phyloP scores from a whole-genome alignment of 2,329 filamentous ascomycete species.

The Diaporthe sp. region DNA sequence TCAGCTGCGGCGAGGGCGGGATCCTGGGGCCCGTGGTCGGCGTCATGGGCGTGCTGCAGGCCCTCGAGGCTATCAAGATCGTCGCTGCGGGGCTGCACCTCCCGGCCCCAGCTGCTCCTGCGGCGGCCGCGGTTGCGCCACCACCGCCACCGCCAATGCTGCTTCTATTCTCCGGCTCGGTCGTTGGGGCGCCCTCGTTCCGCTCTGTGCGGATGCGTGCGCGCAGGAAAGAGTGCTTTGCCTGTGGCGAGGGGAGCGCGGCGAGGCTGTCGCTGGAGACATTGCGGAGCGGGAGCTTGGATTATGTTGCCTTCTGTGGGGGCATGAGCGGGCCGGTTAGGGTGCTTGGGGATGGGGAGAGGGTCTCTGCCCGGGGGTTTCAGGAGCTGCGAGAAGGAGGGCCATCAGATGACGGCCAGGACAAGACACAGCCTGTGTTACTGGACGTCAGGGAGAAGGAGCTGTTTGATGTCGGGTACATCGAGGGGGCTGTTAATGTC shows the following conservation, averaged over 20 bases:
- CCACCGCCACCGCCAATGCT: slow-evolving; percentile 44
- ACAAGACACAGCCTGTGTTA: slow-evolving; percentile 61
- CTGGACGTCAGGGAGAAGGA: slow-evolving; percentile 88
- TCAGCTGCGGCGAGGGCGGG: slow-evolving; percentile 91
- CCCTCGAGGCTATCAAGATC: slow-evolving; percentile 89
- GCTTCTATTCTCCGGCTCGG: slow-evolving; percentile 59
- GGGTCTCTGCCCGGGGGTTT: slow-evolving; percentile 75
- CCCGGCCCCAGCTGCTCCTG: neutral
- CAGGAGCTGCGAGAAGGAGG: slow-evolving; percentile 36
- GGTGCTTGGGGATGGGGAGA: slow-evolving; percentile 70
- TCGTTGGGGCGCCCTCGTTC: slow-evolving; percentile 58
- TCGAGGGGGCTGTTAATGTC: slow-evolving; percentile 81
- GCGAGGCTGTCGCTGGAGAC: slow-evolving; percentile 67
- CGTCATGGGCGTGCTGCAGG: slow-evolving; percentile 91
- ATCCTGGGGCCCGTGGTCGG: slow-evolving; percentile 94
- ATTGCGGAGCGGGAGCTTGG: slow-evolving; percentile 73
- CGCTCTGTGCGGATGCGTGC: slow-evolving; percentile 79
- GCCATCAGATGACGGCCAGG: slow-evolving; percentile 19
- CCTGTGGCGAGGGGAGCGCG: slow-evolving; percentile 73
- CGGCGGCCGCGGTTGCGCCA: neutral
- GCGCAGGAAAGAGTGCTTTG: slow-evolving; percentile 76
- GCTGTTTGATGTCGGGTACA: slow-evolving; percentile 82
- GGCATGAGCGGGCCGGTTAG: slow-evolving; percentile 60
- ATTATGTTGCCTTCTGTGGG: slow-evolving; percentile 91
- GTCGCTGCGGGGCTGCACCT: slow-evolving; percentile 57